A percentile compares a stretch with the other conserved stretches of the same genome.
These are phyloP conservation scores for Phoma herbarum DNA, from an alignment of 2,329 filamentous ascomycete genomes.

Conservation along the genomic window DNA sequence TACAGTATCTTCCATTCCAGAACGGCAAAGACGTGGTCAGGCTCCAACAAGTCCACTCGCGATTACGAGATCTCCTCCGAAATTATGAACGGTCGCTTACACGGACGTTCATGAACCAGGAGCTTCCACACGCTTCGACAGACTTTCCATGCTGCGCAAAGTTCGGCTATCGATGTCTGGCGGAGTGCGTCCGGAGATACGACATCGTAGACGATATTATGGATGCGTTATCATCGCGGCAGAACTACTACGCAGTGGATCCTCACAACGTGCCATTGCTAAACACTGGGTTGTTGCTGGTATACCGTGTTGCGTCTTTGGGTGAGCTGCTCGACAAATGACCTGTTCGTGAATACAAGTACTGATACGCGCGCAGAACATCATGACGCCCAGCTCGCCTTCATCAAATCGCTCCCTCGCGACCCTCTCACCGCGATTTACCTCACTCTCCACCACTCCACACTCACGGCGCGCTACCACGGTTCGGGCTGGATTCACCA, in stretches of 20 bases:
- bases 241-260: constrained; percentile 39
- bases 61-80: constrained; percentile 29
- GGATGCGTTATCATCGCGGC: constrained; percentile 35
- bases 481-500: constrained; percentile 46
- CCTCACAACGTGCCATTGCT: constrained; percentile 38
- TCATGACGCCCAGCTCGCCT: constrained; percentile 27
- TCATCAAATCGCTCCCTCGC: constrained; percentile 33
- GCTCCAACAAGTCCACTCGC: constrained; percentile 32
- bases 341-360: not conserved
- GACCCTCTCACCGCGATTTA: constrained; percentile 42
- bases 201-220: constrained; percentile 45
- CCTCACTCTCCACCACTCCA: constrained; percentile 39
- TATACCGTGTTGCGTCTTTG: constrained; percentile 34
- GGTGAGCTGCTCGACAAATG: constrained; percentile 20
- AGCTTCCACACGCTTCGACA: constrained; percentile 39
- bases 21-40: constrained; percentile 31
- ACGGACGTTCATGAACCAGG: constrained; percentile 30
- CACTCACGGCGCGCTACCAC: constrained; percentile 43
- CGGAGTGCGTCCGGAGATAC: constrained; percentile 40
- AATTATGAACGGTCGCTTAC: constrained; percentile 42
- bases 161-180: constrained; percentile 37
- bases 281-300: constrained; percentile 39
- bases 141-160: constrained; percentile 36
- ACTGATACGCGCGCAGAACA: constrained; percentile 26
- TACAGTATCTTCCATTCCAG: constrained; percentile 38